Conservation (phyloP, 2,329 filamentous ascomycete species). For the Xylaria sp. region DNA sequence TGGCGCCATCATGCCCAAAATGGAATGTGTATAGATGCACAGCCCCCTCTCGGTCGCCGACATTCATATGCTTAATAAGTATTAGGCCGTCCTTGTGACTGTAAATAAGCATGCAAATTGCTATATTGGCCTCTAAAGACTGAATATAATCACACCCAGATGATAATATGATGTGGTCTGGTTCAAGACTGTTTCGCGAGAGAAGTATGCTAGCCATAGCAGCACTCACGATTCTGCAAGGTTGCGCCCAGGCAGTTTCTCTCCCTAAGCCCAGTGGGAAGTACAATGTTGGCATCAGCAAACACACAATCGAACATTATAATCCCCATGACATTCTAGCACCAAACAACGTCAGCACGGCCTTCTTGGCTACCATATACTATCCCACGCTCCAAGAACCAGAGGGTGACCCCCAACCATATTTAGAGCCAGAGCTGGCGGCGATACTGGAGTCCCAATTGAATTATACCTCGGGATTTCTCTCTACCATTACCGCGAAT, state of each 20-base stretch:
- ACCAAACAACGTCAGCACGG: constrained; percentile 42
- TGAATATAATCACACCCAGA: background rate
- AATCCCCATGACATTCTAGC: constrained; percentile 42
- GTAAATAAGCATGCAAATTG: background rate
- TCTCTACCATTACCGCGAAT: background rate
- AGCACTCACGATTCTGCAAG: background rate
- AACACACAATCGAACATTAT: constrained; percentile 37
- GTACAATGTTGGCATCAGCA: constrained; percentile 42
- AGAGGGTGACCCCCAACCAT: background rate
- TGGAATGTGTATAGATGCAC: background rate
- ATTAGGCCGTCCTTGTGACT: background rate
- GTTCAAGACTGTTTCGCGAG: background rate
- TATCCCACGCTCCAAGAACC: background rate
- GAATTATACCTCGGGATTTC: background rate
- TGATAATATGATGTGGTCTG: background rate
- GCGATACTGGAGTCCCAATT: background rate
- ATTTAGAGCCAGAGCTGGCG: background rate
- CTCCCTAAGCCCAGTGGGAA: constrained; percentile 4
- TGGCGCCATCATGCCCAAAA: background rate
- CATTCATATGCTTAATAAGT: background rate
- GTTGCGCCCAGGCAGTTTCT: background rate
- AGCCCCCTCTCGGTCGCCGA: background rate
- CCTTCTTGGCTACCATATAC: background rate
- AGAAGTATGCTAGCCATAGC: background rate
- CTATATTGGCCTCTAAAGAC: background rate